phyloP scores from a whole-genome alignment of 2,329 filamentous ascomycete genomes.

The Sclerotinia glacialis region DNA sequence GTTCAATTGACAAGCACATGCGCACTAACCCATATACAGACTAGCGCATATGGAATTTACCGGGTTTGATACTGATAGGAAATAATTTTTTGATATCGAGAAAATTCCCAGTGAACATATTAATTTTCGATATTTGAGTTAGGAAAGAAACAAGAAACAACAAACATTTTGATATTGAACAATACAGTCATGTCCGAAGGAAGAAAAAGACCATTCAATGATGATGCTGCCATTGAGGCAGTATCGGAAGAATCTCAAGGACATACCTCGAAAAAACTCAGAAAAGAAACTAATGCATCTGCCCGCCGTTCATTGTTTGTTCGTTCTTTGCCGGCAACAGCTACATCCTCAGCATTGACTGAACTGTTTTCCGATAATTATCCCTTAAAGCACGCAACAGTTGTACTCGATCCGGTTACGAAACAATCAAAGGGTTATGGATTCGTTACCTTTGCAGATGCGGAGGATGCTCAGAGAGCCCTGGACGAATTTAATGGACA shows the following conservation, averaged over 20 bases:
- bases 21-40: neutral
- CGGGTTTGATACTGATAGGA: constrained; percentile 10
- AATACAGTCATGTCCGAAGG: constrained; percentile 25
- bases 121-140: neutral
- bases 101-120: constrained; percentile 9
- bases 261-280: constrained; percentile 52
- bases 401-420: constrained; percentile 79
- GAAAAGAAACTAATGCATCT: constrained; percentile 52
- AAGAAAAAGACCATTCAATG: constrained; percentile 35
- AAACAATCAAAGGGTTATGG: constrained; percentile 90
- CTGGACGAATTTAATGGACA: constrained; percentile 77
- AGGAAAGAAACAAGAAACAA: neutral
- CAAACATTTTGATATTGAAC: constrained; percentile 2
- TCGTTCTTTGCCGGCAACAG: constrained; percentile 73
- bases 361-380: constrained; percentile 92
- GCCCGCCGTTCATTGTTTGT: constrained; percentile 76
- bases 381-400: constrained; percentile 93
- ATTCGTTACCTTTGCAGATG: constrained; percentile 94
- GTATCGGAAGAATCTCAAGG: constrained; percentile 27
- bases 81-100: constrained; percentile 20
- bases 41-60: neutral
- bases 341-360: constrained; percentile 78
- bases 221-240: constrained; percentile 25
- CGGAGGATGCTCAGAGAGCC: constrained; percentile 82
- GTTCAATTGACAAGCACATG: neutral